phyloP scores from a whole-genome alignment of 208 protist genomes.

The Trichomonas vaginalis region DNA sequence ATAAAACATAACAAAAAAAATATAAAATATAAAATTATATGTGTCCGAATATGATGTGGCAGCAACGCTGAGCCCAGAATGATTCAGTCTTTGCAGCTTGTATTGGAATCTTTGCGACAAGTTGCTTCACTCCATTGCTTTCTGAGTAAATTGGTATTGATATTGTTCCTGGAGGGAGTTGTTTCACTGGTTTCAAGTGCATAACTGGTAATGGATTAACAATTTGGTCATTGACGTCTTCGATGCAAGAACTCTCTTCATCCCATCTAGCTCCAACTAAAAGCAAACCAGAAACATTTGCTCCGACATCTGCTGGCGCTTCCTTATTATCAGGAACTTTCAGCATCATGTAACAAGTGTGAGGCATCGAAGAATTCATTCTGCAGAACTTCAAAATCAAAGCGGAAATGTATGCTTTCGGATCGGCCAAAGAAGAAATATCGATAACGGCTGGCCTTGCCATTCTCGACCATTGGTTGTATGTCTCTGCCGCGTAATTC shows the following conservation, averaged over 20 bases:
- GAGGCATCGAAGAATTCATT: background rate
- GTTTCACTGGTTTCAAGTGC: background rate
- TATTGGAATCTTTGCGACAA: background rate
- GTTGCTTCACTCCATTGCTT: background rate
- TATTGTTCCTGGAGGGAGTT: background rate
- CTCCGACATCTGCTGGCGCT: background rate
- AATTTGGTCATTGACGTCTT: background rate
- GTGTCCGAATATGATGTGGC: background rate
- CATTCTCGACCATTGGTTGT: background rate
- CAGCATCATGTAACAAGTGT: background rate
- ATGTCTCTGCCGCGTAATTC: background rate
- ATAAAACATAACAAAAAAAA: background rate
- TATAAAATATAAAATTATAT: background rate
- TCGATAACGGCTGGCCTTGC: background rate
- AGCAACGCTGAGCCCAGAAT: background rate
- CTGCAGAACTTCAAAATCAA: background rate
- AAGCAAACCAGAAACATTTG: background rate
- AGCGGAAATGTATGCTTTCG: background rate
- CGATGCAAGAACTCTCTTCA: background rate
- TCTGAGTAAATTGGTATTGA: background rate
- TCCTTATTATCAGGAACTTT: background rate
- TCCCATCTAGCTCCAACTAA: background rate
- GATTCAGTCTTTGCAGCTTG: background rate
- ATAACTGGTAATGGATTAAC: background rate
- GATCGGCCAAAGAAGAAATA: background rate